phyloP scores from a whole-genome alignment of 192 early-diverging fungal species.

The Geranomyces variabilis region DNA sequence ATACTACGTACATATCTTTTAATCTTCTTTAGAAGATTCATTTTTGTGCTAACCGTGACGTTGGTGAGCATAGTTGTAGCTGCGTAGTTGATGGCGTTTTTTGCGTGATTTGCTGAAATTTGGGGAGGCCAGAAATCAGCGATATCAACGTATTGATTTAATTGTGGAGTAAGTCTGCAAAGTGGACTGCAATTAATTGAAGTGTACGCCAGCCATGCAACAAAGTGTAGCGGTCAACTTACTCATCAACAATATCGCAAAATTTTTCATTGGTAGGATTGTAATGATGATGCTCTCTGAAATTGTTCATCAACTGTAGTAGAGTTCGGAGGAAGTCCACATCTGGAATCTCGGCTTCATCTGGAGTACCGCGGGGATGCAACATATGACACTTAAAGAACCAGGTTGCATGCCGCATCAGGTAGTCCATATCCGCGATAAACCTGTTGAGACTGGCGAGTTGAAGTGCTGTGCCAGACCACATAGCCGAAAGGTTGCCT shows the following conservation, averaged over 20 bases:
- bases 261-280: background rate
- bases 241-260: background rate
- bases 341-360: background rate
- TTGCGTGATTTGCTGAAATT: background rate
- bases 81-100: conserved; percentile 12
- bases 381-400: background rate
- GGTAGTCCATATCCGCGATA: background rate
- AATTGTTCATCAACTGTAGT: background rate
- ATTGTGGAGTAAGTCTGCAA: background rate
- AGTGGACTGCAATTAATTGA: background rate
- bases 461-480: background rate
- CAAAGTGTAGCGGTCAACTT: background rate
- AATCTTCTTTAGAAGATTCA: conserved; percentile 14
- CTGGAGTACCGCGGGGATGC: background rate
- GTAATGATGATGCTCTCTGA: background rate
- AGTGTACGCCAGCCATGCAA: no score
- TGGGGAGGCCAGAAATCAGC: background rate
- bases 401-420: background rate
- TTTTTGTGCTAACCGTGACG: conserved; percentile 9
- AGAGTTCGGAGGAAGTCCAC: background rate
- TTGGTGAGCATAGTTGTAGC: conserved; percentile 20
- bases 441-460: background rate
- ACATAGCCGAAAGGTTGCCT: background rate
- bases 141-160: background rate
- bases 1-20: background rate